Evolutionary conservation across 179 eudicot species (phyloP).

Genomic region (Silene vulgaris): DNA sequence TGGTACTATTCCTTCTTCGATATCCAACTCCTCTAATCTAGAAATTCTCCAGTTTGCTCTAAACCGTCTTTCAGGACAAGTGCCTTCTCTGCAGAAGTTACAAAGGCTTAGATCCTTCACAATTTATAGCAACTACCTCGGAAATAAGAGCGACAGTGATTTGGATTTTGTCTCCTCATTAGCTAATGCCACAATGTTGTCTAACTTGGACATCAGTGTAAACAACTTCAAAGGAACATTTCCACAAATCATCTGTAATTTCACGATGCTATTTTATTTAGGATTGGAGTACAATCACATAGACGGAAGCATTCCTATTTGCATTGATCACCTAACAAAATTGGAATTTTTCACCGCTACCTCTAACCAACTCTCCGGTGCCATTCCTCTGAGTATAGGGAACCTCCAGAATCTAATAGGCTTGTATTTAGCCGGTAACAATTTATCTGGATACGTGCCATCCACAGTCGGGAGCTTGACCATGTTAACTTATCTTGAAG

Average conservation of each 20-base stretch:
- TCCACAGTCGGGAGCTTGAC: constrained; percentile 34
- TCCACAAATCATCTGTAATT: constrained; percentile 27
- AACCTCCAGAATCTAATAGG: constrained; percentile 18
- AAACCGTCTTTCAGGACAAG: constrained; percentile 29
- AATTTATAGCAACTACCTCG: constrained; percentile 23
- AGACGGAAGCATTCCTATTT: constrained; percentile 27
- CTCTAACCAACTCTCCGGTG: constrained; percentile 23
- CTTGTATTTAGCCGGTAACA: not conserved
- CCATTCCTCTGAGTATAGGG: constrained; percentile 25
- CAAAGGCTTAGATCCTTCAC: not conserved
- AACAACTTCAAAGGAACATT: constrained; percentile 26
- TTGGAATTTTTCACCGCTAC: not conserved
- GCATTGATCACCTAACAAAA: constrained; percentile 17
- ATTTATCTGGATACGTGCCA: constrained; percentile 30
- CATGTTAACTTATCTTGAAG: not conserved
- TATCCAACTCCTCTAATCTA: constrained; percentile 28
- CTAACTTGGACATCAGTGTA: not conserved
- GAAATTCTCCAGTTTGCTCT: not conserved
- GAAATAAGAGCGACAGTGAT: constrained; percentile 15
- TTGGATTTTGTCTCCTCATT: constrained; percentile 31
- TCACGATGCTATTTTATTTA: constrained; percentile 20
- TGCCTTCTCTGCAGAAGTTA: constrained; percentile 24
- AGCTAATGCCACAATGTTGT: constrained; percentile 24
- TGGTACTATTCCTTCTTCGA: constrained; percentile 23
- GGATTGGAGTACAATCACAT: constrained; percentile 17